These are phyloP conservation scores for Irpex sp. DNA, from an alignment of 1,284 basidiomycete genomes.

Conservation along the genomic window DNA sequence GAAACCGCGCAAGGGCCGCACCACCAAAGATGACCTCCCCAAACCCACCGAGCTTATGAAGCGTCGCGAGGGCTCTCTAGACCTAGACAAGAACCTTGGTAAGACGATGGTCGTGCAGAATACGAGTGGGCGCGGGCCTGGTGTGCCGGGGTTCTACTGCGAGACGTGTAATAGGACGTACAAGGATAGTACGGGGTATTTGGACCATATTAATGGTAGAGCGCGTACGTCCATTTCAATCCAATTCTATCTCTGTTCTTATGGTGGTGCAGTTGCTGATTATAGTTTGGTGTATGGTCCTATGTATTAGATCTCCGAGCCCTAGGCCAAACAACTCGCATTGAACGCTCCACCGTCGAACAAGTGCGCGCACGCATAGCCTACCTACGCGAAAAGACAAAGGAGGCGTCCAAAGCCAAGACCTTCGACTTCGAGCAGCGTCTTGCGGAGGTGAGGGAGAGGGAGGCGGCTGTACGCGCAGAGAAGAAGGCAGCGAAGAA, in stretches of 20 bases:
- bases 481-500: conserved; percentile 71
- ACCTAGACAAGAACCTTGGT: conserved; percentile 85
- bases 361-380: conserved; percentile 91
- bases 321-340: conserved; percentile 91
- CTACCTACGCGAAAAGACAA: conserved; percentile 79
- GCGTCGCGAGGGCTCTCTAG: conserved; percentile 73
- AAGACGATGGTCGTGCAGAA: conserved; percentile 92
- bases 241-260: not conserved
- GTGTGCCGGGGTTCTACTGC: conserved; percentile 90
- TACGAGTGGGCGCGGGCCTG: conserved; percentile 71
- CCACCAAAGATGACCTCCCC: conserved; percentile 56
- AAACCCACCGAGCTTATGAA: conserved; percentile 90
- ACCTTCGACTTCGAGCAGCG: conserved; percentile 91
- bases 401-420: conserved; percentile 74
- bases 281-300: not conserved
- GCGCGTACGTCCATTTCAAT: conserved; percentile 60
- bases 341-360: conserved; percentile 84
- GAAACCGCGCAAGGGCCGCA: conserved; percentile 58
- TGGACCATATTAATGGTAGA: conserved; percentile 95
- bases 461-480: conserved; percentile 56
- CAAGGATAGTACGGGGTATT: conserved; percentile 89
- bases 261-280: conserved; percentile 1
- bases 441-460: conserved; percentile 75
- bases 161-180: conserved; percentile 87
- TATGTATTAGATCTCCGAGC: conserved; percentile 68